Conservation (phyloP, 73 alveolate species). For the Uronychia binucleata region DNA sequence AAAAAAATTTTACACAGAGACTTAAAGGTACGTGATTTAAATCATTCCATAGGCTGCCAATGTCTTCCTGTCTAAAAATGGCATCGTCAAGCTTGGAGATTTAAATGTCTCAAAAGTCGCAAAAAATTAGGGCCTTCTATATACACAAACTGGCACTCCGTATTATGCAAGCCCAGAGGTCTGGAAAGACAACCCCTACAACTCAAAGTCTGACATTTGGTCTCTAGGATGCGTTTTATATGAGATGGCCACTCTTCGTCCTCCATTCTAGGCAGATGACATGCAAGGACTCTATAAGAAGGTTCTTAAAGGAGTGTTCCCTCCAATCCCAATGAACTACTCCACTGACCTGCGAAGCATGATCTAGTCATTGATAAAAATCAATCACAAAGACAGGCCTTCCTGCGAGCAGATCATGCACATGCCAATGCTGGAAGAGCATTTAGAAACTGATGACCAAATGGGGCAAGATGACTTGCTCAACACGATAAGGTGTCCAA, state of each 20-base stretch:
- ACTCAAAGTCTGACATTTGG: constrained; percentile 95
- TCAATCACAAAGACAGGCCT: no score
- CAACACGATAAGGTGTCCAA: constrained; percentile 71
- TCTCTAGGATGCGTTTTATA: constrained; percentile 94
- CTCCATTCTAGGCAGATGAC: constrained; percentile 93
- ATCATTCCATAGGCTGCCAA: constrained; percentile 46
- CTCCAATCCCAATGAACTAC: constrained; percentile 73
- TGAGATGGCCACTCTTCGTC: constrained; percentile 89
- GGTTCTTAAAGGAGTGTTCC: constrained; percentile 87
- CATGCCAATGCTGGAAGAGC: constrained; percentile 11
- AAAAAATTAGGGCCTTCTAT: constrained; percentile 40
- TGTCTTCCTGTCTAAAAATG: constrained; percentile 48
- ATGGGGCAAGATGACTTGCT: constrained; percentile 13
- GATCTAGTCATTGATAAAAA: no score
- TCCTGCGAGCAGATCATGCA: no score
- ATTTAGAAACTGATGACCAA: constrained; percentile 13
- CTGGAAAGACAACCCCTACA: constrained; percentile 96
- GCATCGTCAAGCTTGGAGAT: constrained; percentile 53
- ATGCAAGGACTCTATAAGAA: constrained; percentile 87
- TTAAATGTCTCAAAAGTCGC: constrained; percentile 62
- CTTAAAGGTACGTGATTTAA: constrained; percentile 26
- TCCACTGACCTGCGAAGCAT: constrained; percentile 86
- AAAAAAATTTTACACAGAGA: constrained; percentile 48
- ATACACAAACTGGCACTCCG: constrained; percentile 66
- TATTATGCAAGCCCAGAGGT: constrained; percentile 87